Evolutionary conservation across 345 rosid genomes (phyloP).

Genomic region (Anacardium occidentale): DNA sequence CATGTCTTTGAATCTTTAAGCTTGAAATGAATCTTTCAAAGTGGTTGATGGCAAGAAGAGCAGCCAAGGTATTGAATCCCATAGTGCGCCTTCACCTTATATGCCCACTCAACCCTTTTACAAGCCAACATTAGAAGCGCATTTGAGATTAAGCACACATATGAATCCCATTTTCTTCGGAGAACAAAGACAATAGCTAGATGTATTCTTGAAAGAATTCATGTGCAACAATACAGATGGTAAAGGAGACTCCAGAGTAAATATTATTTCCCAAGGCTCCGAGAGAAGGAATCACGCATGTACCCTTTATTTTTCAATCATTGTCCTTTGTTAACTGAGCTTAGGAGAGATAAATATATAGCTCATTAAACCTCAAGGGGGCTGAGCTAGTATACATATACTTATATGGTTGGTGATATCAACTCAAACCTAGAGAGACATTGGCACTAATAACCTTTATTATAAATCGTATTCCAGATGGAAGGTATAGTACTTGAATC

Average conservation of each 20-base stretch:
- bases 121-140: constrained; percentile 45
- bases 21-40: constrained; percentile 78
- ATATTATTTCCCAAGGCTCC: no score
- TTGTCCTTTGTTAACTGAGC: no score
- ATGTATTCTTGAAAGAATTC: constrained; percentile 60
- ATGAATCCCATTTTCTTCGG: constrained; percentile 58
- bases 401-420: no score
- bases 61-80: constrained; percentile 65
- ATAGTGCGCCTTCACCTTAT: constrained; percentile 54
- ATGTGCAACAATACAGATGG: constrained; percentile 36
- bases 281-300: no score
- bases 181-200: constrained; percentile 50
- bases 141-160: constrained; percentile 31
- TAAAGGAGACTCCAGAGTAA: constrained; percentile 34
- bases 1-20: constrained; percentile 56
- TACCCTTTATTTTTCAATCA: no score
- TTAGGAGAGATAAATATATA: no score
- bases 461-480: no score
- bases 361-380: no score
- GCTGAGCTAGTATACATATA: no score
- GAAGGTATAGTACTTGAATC: no score
- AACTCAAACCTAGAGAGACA: no score
- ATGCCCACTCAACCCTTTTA: constrained; percentile 49
- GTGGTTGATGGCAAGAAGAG: constrained; percentile 77
- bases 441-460: no score